Evolutionary conservation across 2,329 filamentous ascomycete species (phyloP), one percentile per base, ranked within the genome.

Genomic region (Trichoderma sp.): DNA sequence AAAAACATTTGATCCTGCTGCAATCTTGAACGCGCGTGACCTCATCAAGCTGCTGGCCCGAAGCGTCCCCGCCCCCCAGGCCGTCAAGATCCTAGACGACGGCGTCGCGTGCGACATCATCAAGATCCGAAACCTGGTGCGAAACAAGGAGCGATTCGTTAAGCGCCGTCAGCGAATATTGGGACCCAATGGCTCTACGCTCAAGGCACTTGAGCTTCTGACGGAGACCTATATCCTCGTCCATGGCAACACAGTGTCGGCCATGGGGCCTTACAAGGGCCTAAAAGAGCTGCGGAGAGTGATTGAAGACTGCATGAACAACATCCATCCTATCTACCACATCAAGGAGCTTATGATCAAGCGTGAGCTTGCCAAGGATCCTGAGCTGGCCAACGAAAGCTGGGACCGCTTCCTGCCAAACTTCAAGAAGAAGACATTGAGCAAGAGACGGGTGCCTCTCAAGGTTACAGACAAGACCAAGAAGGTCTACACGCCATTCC

Each of bases 321-420:
- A 99, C 80, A 90, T 98, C 71, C 96, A 99, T 83, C 93, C 97
- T 75, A 97, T 99, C 83, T 98, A 99, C 79, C 82, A 88, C 75
- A 86, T 87, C 79, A 86, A 84, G 75, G 92, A 95, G 81, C 86
- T 96, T 75, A 96, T 97, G 94, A 96, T 97, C 81, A 97, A 96
- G 84, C 90, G 92, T 20, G 95, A 97, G 82, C 87, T 97, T 23
- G 93, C 92, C 71, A 97, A 97, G 83, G 94, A 97, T 78, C 94
- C 94, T 0, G 91, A 92, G 57, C 87, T 98, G 26, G 93, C 90
- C 66, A 90, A 92, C 76, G 95, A 98, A 84, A 96, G 90, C 81
- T 99, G 95, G 95, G 94, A 97, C 78, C 90, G 95, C 20, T 99
- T 98, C 85, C 86, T 99, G 66, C 96, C 96, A 65, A 94, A 99